Percentiles rank a stretch among this genome's conserved stretches.
Conservation (phyloP, 441 rosid genomes). For the Pelargonium fulgidum region DNA sequence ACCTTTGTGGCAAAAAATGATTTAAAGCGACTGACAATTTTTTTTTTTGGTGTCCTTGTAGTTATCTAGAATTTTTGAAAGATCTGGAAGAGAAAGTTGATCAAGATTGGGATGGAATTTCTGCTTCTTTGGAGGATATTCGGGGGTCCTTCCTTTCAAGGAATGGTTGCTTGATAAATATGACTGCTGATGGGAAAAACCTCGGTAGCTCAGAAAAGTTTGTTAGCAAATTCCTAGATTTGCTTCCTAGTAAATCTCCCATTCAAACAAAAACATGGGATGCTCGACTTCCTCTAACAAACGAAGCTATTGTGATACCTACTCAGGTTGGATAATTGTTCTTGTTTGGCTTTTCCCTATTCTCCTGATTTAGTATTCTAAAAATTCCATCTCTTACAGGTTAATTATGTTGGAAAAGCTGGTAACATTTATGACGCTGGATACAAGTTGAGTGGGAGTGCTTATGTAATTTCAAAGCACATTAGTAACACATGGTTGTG, state of each 20-base stretch:
- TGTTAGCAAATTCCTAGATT: constrained; percentile 69
- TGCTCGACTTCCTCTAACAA: constrained; percentile 49
- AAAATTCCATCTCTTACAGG: constrained; percentile 39
- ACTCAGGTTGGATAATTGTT: constrained; percentile 55
- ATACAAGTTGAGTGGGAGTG: constrained; percentile 72
- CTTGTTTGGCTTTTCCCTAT: neutral
- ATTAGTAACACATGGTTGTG: constrained; percentile 93
- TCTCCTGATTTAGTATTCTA: constrained; percentile 1
- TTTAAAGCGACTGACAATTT: constrained; percentile 17
- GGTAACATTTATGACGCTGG: constrained; percentile 68
- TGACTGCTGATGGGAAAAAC: constrained; percentile 80
- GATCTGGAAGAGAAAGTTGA: constrained; percentile 74
- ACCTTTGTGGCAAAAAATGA: neutral
- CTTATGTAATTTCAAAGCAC: constrained; percentile 86
- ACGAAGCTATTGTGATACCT: constrained; percentile 87
- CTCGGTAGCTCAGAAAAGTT: constrained; percentile 48
- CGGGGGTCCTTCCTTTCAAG: constrained; percentile 66
- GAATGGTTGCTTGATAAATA: constrained; percentile 72
- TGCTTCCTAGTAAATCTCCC: constrained; percentile 60
- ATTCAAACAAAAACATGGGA: constrained; percentile 42
- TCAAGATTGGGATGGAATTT: constrained; percentile 79
- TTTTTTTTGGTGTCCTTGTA: constrained; percentile 24
- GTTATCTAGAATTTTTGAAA: constrained; percentile 77
- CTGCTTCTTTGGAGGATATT: constrained; percentile 82
- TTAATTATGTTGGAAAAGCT: constrained; percentile 94